Evolutionary conservation across 2,329 filamentous ascomycete genomes (phyloP).

Genomic region (Cladosporium phlei): DNA sequence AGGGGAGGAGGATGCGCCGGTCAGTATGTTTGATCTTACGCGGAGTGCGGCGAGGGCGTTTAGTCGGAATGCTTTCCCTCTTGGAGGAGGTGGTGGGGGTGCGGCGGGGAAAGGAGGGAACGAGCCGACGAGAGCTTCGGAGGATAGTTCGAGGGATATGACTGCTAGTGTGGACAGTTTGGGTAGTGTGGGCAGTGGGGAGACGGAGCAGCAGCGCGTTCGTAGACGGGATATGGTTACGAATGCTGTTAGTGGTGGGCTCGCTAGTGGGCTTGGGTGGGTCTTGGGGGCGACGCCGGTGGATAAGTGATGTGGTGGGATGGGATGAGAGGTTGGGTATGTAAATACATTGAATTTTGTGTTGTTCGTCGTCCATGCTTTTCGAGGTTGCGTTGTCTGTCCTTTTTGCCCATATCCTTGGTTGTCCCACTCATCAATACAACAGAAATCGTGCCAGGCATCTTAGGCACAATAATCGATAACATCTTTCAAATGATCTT

Average conservation of each 20-base stretch:
- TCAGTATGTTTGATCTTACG: conserved; percentile 51
- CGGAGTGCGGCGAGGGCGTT: conserved; percentile 46
- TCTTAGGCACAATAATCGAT: too few species aligned
- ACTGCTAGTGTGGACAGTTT: conserved; percentile 23
- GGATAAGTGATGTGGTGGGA: conserved; percentile 5
- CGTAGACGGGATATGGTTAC: conserved; percentile 70
- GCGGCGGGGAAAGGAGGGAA: conserved; percentile 18
- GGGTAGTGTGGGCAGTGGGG: conserved; percentile 14
- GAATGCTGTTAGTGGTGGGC: conserved; percentile 58
- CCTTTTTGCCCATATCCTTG: too few species aligned
- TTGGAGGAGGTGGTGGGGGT: conserved; percentile 4
- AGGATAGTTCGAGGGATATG: conserved; percentile 17
- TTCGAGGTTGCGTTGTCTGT: too few species aligned
- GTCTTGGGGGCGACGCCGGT: conserved; percentile 50
- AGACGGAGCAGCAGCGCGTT: conserved; percentile 34
- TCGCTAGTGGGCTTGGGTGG: conserved; percentile 62
- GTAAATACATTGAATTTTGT: too few species aligned
- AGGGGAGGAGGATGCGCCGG: conserved; percentile 45
- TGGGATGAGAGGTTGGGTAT: background rate
- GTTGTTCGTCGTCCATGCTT: too few species aligned
- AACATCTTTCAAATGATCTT: too few species aligned
- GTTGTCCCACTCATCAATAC: too few species aligned
- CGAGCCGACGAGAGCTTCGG: conserved; percentile 18
- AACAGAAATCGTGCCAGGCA: too few species aligned
- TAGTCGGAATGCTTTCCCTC: conserved; percentile 18